Conservation (phyloP, 805 yeast species). For the Candida easanensis region DNA sequence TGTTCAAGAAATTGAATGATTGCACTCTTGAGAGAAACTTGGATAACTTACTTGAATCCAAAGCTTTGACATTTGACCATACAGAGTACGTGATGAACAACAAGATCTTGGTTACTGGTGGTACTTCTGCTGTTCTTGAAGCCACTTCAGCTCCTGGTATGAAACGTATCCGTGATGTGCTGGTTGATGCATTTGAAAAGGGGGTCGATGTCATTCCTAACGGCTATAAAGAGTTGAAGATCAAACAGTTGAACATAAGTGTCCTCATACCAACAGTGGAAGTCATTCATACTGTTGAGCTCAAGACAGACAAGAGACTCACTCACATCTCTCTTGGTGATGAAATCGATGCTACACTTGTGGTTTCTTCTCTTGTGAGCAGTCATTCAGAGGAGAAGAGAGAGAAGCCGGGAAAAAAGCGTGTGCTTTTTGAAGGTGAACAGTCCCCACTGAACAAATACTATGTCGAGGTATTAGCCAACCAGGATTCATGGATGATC, state of each 20-base stretch:
- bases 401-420: conserved; percentile 13
- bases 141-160: conserved; percentile 2
- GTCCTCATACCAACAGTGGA: conserved; percentile 64
- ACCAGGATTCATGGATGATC: conserved; percentile 73
- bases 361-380: conserved; percentile 33
- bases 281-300: conserved; percentile 56
- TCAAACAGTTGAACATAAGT: conserved; percentile 38
- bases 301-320: conserved; percentile 32
- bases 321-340: conserved; percentile 58
- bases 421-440: conserved; percentile 24
- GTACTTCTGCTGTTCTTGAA: neutral
- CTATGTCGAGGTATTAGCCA: conserved; percentile 46
- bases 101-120: neutral
- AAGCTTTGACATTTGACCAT: conserved; percentile 19
- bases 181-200: neutral
- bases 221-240: neutral
- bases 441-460: conserved; percentile 30
- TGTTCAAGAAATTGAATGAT: conserved; percentile 13
- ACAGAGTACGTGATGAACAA: conserved; percentile 4
- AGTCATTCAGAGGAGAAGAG: conserved; percentile 1
- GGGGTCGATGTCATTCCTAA: neutral
- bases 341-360: conserved; percentile 47
- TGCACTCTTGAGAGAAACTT: conserved; percentile 17
- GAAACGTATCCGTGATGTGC: neutral
- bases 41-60: too few species aligned